Evolutionary conservation across 345 rosid species (phyloP).

Genomic region (Populus ilicifolia): DNA sequence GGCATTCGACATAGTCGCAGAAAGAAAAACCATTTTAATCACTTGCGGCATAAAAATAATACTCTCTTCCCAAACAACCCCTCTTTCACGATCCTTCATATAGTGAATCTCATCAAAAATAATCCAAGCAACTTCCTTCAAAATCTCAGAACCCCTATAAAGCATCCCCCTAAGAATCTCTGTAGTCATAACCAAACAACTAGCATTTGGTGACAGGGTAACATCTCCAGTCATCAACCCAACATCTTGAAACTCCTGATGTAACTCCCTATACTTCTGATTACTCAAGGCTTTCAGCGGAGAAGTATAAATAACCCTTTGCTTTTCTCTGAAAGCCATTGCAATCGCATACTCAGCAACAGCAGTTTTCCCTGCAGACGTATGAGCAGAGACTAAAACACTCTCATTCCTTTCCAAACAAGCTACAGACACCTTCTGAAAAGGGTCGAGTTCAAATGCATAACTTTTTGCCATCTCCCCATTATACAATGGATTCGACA

Average conservation of each 20-base stretch:
- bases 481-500: constrained; percentile 59
- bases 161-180: constrained; percentile 98
- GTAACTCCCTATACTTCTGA: constrained; percentile 93
- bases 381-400: constrained; percentile 92
- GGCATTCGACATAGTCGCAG: constrained; percentile 98
- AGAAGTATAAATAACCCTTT: constrained; percentile 89
- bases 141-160: constrained; percentile 84
- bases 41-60: constrained; percentile 90
- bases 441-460: constrained; percentile 74
- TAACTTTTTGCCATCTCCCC: constrained; percentile 87
- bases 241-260: constrained; percentile 88
- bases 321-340: constrained; percentile 94
- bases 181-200: constrained; percentile 95
- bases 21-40: constrained; percentile 97
- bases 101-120: constrained; percentile 97
- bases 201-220: constrained; percentile 89
- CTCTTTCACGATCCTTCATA: constrained; percentile 96
- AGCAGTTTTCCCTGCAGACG: constrained; percentile 97
- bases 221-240: constrained; percentile 99
- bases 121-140: constrained; percentile 99
- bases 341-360: constrained; percentile 99
- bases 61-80: constrained; percentile 99
- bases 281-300: constrained; percentile 98
- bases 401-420: constrained; percentile 92
- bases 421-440: constrained; percentile 80